Evolutionary conservation across 148 eudicot genomes (phyloP), one percentile per base, ranked within the genome.

Genomic region (Pouteria glomerata): DNA sequence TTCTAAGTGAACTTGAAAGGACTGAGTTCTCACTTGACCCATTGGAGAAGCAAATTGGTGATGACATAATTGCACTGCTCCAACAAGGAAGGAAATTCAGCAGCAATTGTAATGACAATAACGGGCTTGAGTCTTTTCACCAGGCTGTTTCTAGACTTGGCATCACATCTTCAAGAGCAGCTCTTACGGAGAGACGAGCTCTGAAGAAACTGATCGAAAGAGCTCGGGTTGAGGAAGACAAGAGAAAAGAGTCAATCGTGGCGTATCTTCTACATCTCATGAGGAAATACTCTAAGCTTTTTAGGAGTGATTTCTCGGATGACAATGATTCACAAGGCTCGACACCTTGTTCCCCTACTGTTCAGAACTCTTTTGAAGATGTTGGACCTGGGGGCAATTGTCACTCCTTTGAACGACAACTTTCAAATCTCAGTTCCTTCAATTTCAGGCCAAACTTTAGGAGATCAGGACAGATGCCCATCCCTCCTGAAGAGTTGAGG

Each of bases 291-390:
- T 91, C 98, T 18, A 95, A 95, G 82, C 73, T 95, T 72, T 95
- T 95, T 78, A 85, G 97, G 73, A 88, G 85, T 70, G 98, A 95
- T 63, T 79, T 95, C 69, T 87, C 86, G 26, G 98, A 95, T 76
- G 98, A 95, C 77, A 89, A 89, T 71, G 98, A 95, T 74, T 95
- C 98, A 66, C 98, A 91, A 79, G 96, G 98, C 19, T 95, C 98
- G 57, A 88, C 96, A 26, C 98, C 98, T 69, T 95, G 98, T 83
- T 95, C 98, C 41, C 98, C 98, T 7, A 88, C 98, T 33, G 82
- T 95, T 41, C 86, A 83, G 60, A 96, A 87, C 71, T 74, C 86
- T 73, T 81, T 86, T 11, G 90, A 85, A 68, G 87, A 88, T 72
- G 79, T 78, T 27, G 45, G 80, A 41, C 75, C 76, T 57, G 82